phyloP scores from a whole-genome alignment of 2,329 filamentous ascomycete species.

The Colletotrichum echinochloae region DNA sequence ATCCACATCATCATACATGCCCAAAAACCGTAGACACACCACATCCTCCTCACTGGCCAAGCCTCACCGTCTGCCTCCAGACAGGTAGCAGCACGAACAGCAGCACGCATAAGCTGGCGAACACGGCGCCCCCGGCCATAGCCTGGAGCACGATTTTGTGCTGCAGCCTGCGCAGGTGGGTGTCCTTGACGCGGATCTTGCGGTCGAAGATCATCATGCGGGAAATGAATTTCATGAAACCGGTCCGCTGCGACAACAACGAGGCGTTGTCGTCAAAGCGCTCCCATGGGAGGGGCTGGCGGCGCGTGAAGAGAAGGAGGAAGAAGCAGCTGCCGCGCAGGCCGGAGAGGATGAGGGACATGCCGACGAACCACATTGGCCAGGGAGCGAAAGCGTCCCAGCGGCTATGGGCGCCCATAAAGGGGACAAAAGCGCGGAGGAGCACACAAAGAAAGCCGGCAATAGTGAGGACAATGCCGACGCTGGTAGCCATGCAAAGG shows the following conservation, averaged over 20 bases:
- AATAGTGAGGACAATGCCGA: conserved; percentile 56
- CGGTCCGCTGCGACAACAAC: conserved; percentile 43
- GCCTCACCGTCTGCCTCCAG: conserved; percentile 51
- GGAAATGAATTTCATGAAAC: conserved; percentile 48
- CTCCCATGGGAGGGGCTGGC: conserved; percentile 62
- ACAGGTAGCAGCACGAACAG: conserved; percentile 59
- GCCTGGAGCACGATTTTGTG: conserved; percentile 59
- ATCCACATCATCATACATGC: neutral
- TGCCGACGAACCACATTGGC: conserved; percentile 60
- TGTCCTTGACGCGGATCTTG: conserved; percentile 59
- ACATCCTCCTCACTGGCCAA: too few species aligned
- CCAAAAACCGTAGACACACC: neutral
- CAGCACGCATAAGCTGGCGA: conserved; percentile 51
- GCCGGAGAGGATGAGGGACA: conserved; percentile 58
- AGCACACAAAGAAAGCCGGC: conserved; percentile 56
- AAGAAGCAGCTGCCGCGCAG: conserved; percentile 61
- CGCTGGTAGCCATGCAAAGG: conserved; percentile 57
- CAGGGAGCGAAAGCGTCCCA: conserved; percentile 57
- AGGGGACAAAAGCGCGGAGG: conserved; percentile 54
- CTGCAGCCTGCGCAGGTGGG: conserved; percentile 56
- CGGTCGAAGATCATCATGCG: conserved; percentile 61
- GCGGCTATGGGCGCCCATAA: conserved; percentile 53
- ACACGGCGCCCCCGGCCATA: conserved; percentile 52
- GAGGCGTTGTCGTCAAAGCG: conserved; percentile 55
- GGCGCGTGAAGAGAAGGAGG: conserved; percentile 57